phyloP scores from a whole-genome alignment of 2,329 filamentous ascomycete genomes.

The Botryotinia calthae region DNA sequence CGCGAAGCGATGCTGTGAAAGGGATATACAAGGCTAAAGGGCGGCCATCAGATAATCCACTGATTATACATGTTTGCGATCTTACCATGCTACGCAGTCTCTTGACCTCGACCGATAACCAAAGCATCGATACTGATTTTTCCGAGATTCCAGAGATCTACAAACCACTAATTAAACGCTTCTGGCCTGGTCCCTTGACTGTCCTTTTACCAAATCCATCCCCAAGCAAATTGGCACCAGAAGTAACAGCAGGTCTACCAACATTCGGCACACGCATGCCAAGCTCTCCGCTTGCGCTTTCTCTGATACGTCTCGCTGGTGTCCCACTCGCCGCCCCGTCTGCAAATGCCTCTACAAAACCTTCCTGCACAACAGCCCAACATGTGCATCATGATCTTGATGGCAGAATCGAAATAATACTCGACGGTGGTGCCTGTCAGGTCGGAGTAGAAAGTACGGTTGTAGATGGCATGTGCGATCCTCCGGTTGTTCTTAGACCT shows the following conservation, averaged over 20 bases:
- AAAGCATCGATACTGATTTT: constrained; percentile 32
- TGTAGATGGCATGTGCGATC: constrained; percentile 80
- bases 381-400: constrained; percentile 85
- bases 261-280: constrained; percentile 94
- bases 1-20: constrained; percentile 74
- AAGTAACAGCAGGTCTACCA: constrained; percentile 80
- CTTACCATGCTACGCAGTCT: constrained; percentile 44
- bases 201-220: constrained; percentile 77
- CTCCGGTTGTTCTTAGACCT: constrained; percentile 79
- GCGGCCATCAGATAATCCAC: constrained; percentile 86
- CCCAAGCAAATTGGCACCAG: constrained; percentile 72
- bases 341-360: constrained; percentile 90
- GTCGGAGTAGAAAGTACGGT: constrained; percentile 97
- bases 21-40: constrained; percentile 95
- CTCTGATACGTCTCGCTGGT: constrained; percentile 76
- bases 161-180: constrained; percentile 69
- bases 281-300: constrained; percentile 75
- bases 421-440: constrained; percentile 82
- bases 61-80: constrained; percentile 89
- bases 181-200: constrained; percentile 94
- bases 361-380: constrained; percentile 84
- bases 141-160: constrained; percentile 51
- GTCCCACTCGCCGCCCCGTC: constrained; percentile 86
- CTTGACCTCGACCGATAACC: constrained; percentile 24
- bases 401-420: constrained; percentile 78